Evolutionary conservation across 169 alveolate species (phyloP), one percentile per base, ranked within the genome.

Genomic region (Cytauxzoon felis): DNA sequence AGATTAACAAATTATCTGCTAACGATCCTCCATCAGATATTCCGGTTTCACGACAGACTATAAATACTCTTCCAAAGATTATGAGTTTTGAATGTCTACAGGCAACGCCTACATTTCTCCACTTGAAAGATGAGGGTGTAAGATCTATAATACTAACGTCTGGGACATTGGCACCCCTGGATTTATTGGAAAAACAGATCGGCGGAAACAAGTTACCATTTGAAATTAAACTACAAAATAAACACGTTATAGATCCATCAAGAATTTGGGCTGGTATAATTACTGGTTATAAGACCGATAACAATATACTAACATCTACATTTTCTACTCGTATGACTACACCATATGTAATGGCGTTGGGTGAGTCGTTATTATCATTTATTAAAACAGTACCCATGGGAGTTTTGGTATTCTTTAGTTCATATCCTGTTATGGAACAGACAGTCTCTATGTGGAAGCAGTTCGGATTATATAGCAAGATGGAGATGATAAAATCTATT

Each of bases 161-260:
- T 13, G 99, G 98, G 1, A 95, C 98, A 8, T 85, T 95, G 64
- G 87, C 96, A 0, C 99, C 99, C 9, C 78, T 94, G 36, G 88
- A 79, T 48, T 90, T 93, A 30, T 82, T 94, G 73, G 92, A 92
- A 48, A 88, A 86, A 19, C 96, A 92, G 63, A 69, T 95, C 6
- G 87, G 93, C 11, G 91, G 94, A 16, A 66, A 73, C 56, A 87
- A 87, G 62, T 59, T 93, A n/a, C 59, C 85, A 52, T 95, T 94
- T 79, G 83, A 89, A 56, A 76, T 89, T 29, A 78, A 88, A 61
- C 82, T 95, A 43, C 96, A 93, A 76, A 95, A 92, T 80, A 90
- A 89, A 24, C 99, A 95, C 80, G 96, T 94, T 23, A 92, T 93
- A 7, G 87, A 89, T 38, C 82, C 92, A 7, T 80, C 87, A 59